Base-by-base conservation (phyloP, 441 rosid genomes). In the Erodium trifolium region DNA sequence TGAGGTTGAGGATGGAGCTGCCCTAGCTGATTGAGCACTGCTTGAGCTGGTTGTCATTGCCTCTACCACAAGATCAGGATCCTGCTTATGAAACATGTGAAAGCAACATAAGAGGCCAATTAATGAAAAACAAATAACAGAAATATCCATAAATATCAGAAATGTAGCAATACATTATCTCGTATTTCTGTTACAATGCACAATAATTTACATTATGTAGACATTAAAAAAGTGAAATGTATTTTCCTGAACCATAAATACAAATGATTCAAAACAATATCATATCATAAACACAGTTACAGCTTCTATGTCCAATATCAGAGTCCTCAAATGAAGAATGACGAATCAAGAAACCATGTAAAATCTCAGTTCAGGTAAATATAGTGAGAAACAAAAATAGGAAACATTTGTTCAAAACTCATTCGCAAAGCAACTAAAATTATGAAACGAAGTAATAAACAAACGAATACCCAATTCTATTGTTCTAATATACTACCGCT, bases 21-120 rank as follows among this genome's bases (percentile, higher is more conserved):
- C 73, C 37, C 78, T 85, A 12, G 95, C 60, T 41, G 95, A 76
- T 78, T 86, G 95, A 10, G 91, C 79, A 57, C 63, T 9, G 63
- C 29, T 57, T n/a, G 88, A 81, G 65, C 82, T 74, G 18, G 93
- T 47, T 7, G 84, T 65, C 92, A 93, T 91, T 64, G 92, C 73
- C 81, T 89, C 99, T 55, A 91, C 97, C 63, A 89, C 76, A 68
- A 91, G 77, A 68, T 85, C 97, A 80, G 90, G 85, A 81, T 91
- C 99, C 99, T 93, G 82, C 67, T 70, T 67, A 69, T 67, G 2
- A 70, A 67, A 79, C 31, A 34, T 16, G 55, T 16, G 0, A 11
- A 67, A 68, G 23, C 11, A 14, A 63, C 53, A 67, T 45, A 45
- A 45, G 47, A 69, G 34, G 39, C 41, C 14, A 9, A 64, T 39